phyloP scores from a whole-genome alignment of 2,329 filamentous ascomycete species.

The Penicillium sp. region DNA sequence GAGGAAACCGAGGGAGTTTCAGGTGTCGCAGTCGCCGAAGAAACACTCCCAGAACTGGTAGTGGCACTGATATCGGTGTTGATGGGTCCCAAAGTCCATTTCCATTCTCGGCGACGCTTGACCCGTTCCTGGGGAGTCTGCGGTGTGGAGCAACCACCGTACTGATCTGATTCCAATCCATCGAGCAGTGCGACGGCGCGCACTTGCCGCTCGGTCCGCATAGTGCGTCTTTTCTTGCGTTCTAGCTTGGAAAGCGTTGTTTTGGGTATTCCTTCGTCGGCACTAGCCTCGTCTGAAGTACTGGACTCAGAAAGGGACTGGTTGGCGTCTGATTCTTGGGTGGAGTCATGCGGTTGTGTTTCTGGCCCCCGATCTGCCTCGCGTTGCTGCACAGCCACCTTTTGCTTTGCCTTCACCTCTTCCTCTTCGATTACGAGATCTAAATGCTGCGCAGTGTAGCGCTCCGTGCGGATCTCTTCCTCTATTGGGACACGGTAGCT shows the following conservation, averaged over 20 bases:
- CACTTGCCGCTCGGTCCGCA: conserved; percentile 37
- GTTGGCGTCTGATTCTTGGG: conserved; percentile 30
- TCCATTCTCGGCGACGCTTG: conserved; percentile 58
- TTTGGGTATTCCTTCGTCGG: conserved; percentile 8
- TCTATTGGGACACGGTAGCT: conserved; percentile 57
- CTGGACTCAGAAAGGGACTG: conserved; percentile 30
- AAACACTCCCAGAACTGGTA: conserved; percentile 5
- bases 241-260: conserved; percentile 17
- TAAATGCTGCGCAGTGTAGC: conserved; percentile 57
- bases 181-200: conserved; percentile 43
- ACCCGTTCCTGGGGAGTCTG: conserved; percentile 55
- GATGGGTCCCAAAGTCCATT: conserved; percentile 57
- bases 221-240: conserved; percentile 41
- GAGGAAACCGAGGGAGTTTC: neutral
- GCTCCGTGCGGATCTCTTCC: conserved; percentile 59
- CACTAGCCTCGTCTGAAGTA: conserved; percentile 32
- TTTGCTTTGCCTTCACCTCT: neutral
- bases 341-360: conserved; percentile 19
- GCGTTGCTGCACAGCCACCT: conserved; percentile 2
- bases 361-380: conserved; percentile 10
- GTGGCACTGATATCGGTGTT: conserved; percentile 16
- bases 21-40: conserved; percentile 5
- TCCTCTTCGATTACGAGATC: conserved; percentile 46
- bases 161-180: conserved; percentile 49
- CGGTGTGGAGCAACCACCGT: conserved; percentile 44